Percentiles rank a stretch among this genome's conserved stretches.
Conservation (phyloP, 306 rosid species). For the Citrullus amarus region DNA sequence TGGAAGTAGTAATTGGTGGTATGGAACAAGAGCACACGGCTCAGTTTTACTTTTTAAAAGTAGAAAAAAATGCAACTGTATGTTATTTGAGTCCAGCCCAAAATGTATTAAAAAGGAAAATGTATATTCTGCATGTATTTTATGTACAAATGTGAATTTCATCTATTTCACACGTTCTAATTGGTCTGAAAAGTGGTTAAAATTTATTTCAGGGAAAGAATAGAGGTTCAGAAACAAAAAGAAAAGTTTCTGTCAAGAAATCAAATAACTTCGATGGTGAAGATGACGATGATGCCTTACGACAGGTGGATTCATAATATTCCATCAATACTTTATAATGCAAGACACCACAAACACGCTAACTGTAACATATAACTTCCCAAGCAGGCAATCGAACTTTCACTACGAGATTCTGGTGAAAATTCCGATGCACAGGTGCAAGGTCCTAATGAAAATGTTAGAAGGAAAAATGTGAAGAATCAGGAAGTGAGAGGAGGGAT, state of each 20-base stretch:
- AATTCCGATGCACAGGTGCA: conserved; percentile 17
- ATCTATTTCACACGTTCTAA: not conserved
- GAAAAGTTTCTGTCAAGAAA: conserved; percentile 18
- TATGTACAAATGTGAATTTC: not conserved
- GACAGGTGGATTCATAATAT: conserved; percentile 29
- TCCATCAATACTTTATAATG: not conserved
- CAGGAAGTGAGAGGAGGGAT: conserved; percentile 42
- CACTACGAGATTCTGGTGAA: conserved; percentile 40
- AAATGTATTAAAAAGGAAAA: not conserved
- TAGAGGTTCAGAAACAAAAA: conserved; percentile 29
- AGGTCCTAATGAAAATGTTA: conserved; percentile 13
- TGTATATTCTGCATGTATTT: not conserved
- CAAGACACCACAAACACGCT: conserved; percentile 11
- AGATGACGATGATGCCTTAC: conserved; percentile 60
- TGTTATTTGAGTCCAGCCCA: not conserved
- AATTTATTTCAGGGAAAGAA: conserved; percentile 32
- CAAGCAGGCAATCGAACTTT: conserved; percentile 75
- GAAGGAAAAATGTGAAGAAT: conserved; percentile 18
- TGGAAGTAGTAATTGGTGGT: not conserved
- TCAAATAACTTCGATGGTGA: conserved; percentile 13
- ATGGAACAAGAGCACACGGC: not conserved
- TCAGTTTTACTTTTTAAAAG: not conserved
- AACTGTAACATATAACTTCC: conserved; percentile 11
- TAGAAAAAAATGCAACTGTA: not conserved
- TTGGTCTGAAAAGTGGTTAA: not conserved